Evolutionary conservation across 176 grass and related monocot species (phyloP).

Genomic region (Eragrostis curvula): DNA sequence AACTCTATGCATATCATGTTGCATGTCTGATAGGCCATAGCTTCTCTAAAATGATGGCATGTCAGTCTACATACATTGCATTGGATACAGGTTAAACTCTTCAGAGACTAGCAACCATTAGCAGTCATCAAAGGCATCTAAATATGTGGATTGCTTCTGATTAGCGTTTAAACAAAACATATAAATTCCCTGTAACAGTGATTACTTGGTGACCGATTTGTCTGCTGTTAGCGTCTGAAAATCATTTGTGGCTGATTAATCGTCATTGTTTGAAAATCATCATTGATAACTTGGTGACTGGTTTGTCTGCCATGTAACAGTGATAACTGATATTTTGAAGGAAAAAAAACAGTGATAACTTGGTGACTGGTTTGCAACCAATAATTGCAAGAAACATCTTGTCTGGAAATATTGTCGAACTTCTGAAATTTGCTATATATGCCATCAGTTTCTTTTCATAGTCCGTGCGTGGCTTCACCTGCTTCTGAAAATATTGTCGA

Average conservation of each 20-base stretch:
- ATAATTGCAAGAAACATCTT: background rate
- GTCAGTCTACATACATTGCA: background rate
- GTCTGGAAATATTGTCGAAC: background rate
- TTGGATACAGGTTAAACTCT: background rate
- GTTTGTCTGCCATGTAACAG: no score
- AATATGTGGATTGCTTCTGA: background rate
- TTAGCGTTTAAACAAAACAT: background rate
- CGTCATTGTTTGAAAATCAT: no score
- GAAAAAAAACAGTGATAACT: no score
- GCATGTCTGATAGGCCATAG: background rate
- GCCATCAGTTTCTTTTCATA: background rate
- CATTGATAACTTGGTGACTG: no score
- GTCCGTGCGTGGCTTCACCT: background rate
- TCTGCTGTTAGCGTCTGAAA: background rate
- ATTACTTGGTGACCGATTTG: background rate
- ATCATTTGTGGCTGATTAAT: background rate
- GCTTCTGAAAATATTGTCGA: no score
- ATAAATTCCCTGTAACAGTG: background rate
- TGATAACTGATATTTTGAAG: no score
- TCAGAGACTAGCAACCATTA: background rate
- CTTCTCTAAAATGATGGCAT: conserved; percentile 7
- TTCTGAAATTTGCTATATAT: background rate
- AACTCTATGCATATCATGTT: background rate
- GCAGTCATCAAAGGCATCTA: background rate
- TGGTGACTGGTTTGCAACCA: background rate